Percentiles rank a stretch among this genome's conserved stretches.
These are phyloP conservation scores for Penicillium sp. DNA, from an alignment of 2,329 filamentous ascomycete genomes.

Conservation along the genomic window DNA sequence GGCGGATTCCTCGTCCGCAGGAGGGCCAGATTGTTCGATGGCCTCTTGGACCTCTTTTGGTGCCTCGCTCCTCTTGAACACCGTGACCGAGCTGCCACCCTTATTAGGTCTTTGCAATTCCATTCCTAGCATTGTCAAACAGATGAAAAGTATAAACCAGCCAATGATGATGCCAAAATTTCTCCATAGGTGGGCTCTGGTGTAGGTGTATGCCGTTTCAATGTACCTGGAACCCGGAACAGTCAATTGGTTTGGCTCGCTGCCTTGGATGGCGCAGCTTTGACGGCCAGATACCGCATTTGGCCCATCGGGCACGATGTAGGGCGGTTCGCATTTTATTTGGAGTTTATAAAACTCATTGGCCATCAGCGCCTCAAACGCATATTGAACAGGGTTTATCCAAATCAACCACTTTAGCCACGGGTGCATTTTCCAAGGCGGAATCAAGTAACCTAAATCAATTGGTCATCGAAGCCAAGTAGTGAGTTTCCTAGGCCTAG, in stretches of 20 bases:
- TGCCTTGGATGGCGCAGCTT: slow-evolving; percentile 60
- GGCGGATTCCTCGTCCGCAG: slow-evolving; percentile 54
- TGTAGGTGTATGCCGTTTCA: slow-evolving; percentile 55
- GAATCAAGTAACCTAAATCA: slow-evolving; percentile 59
- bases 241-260: slow-evolving; percentile 50
- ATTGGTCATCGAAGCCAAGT: background rate
- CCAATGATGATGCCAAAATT: slow-evolving; percentile 79
- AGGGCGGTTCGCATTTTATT: slow-evolving; percentile 56
- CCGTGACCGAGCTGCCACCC: slow-evolving; percentile 76
- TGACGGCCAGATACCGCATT: slow-evolving; percentile 52
- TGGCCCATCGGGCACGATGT: slow-evolving; percentile 56
- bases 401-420: slow-evolving; percentile 65
- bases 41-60: slow-evolving; percentile 58
- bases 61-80: slow-evolving; percentile 68
- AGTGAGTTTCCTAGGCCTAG: fast-evolving
- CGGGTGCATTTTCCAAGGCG: slow-evolving; percentile 60
- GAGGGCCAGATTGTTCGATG: slow-evolving; percentile 49
- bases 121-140: slow-evolving; percentile 72
- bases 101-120: slow-evolving; percentile 76
- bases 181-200: slow-evolving; percentile 60
- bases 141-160: slow-evolving; percentile 73
- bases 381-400: slow-evolving; percentile 68
- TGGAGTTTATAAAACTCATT: slow-evolving; percentile 67
- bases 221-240: slow-evolving; percentile 60
- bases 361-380: slow-evolving; percentile 65